phyloP scores from a whole-genome alignment of 2,329 filamentous ascomycete species.

The Aspergillus sp. region DNA sequence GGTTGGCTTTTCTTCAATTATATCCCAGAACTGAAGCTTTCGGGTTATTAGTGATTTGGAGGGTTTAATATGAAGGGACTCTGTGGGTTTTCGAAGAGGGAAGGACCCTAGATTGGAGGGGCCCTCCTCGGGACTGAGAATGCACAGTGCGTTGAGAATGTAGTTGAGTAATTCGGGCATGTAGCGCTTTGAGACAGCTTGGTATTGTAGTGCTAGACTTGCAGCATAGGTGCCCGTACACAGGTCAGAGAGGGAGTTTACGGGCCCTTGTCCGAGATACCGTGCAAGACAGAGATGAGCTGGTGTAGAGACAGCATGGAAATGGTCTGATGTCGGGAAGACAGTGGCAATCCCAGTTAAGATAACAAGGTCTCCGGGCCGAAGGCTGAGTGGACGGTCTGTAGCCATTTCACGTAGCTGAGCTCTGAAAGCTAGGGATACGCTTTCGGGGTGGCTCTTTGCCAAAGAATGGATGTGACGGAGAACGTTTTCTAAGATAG shows the following conservation, averaged over 20 bases:
- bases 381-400: slow-evolving; percentile 52
- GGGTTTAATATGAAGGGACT: slow-evolving; percentile 51
- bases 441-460: slow-evolving; percentile 77
- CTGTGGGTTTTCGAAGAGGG: slow-evolving; percentile 59
- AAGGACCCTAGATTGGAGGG: slow-evolving; percentile 55
- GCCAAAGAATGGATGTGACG: slow-evolving; percentile 92
- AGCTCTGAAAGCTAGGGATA: slow-evolving; percentile 74
- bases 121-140: slow-evolving; percentile 60
- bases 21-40: slow-evolving; percentile 62
- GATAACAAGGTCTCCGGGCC: slow-evolving; percentile 74
- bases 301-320: slow-evolving; percentile 91
- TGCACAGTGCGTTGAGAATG: slow-evolving; percentile 69
- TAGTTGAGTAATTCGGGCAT: slow-evolving; percentile 87
- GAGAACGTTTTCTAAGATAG: slow-evolving; percentile 73
- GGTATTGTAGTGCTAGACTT: slow-evolving; percentile 78
- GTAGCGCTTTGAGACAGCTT: slow-evolving; percentile 79
- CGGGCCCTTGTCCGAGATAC: slow-evolving; percentile 76
- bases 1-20: slow-evolving; percentile 28
- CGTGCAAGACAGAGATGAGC: slow-evolving; percentile 80
- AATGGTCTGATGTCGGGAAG: slow-evolving; percentile 95
- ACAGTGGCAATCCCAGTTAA: slow-evolving; percentile 79
- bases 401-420: slow-evolving; percentile 62
- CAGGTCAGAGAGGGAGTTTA: slow-evolving; percentile 65
- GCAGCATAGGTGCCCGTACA: slow-evolving; percentile 75
- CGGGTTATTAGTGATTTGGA: slow-evolving; percentile 40